Base-by-base conservation (phyloP, 225 moss, liverwort and hornwort species). In the Rhytidiadelphus loreus region DNA sequence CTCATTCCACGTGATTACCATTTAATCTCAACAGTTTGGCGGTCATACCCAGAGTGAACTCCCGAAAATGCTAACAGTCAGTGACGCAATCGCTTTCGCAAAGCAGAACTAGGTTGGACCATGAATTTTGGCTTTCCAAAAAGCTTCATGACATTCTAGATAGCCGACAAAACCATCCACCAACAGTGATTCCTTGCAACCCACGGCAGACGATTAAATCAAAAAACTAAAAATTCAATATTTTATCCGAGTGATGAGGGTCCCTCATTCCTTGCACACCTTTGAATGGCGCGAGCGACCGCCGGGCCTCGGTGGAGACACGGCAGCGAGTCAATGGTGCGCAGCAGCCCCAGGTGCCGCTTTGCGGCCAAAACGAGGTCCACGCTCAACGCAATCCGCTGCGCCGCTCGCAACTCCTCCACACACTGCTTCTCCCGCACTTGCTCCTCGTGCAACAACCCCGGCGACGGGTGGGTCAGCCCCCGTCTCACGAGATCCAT, bases 301-400 rank as follows among this genome's bases (percentile, higher is more conserved):
- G 92, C 95, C 20, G 95, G 96, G 61, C 97, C 97, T 69, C 94
- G 87, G 81, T 97, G 96, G 29, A 97, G 95, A 85, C 95, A 95
- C 58, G 97, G 93, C 44, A 96, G 92, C 85, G 95, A 94, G 75
- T 96, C 92, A 57, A 97, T 84, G 8, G 95, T 86, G 63, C 97
- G 95, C 68, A 97, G 91, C 72, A 97, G 93, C 14, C 96, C 94
- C 19, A 97, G 89, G 90, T 95, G 95, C 18, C 94, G 95, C 93
- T 93, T 96, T n/a, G 96, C 93, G 46, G 95, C 95, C 77, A 93
- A 86, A 12, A 97, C 93, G 66, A 97, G 93, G 90, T 97, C 95
- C 74, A 97, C 93, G 59, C 95, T 97, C 65, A 97, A 84, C 77
- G 70, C 86, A 60, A 97, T 94, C 75, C 92, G 93, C 80, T 93